phyloP scores from a whole-genome alignment of 169 alveolate species.

The Miamiensis avidus region DNA sequence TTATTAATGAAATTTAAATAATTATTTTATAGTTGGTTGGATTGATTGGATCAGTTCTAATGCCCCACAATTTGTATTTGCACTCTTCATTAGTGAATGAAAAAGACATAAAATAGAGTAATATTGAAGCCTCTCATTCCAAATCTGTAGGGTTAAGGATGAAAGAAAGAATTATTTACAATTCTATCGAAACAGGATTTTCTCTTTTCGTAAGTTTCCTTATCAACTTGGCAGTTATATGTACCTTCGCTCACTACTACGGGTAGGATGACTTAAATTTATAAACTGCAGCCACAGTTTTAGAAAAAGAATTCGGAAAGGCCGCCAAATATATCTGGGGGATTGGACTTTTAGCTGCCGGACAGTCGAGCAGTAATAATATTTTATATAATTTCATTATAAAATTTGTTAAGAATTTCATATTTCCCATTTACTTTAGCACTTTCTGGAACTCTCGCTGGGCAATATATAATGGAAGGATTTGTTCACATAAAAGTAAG shows the following conservation, averaged over 20 bases:
- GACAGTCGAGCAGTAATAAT: too few relatives aligned
- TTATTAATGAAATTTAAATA: not conserved
- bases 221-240: constrained; percentile 47
- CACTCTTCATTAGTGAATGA: constrained; percentile 68
- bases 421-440: constrained; percentile 35
- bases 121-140: constrained; percentile 6
- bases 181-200: constrained; percentile 48
- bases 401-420: too few relatives aligned
- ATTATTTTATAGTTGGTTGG: constrained; percentile 44
- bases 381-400: too few relatives aligned
- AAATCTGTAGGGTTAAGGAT: not conserved
- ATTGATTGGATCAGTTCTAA: constrained; percentile 68
- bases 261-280: constrained; percentile 39
- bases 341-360: constrained; percentile 59
- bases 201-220: constrained; percentile 49
- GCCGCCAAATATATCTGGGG: constrained; percentile 56
- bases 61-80: constrained; percentile 77
- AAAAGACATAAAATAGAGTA: constrained; percentile 38
- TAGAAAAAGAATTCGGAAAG: constrained; percentile 37
- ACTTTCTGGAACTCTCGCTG: constrained; percentile 59
- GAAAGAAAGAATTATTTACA: constrained; percentile 45
- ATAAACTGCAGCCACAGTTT: constrained; percentile 32
- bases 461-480: constrained; percentile 58
- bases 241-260: constrained; percentile 52
- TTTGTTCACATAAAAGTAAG: constrained; percentile 42